Conservation (phyloP, 192 early-diverging fungal genomes). For the Entrophospora sp. region DNA sequence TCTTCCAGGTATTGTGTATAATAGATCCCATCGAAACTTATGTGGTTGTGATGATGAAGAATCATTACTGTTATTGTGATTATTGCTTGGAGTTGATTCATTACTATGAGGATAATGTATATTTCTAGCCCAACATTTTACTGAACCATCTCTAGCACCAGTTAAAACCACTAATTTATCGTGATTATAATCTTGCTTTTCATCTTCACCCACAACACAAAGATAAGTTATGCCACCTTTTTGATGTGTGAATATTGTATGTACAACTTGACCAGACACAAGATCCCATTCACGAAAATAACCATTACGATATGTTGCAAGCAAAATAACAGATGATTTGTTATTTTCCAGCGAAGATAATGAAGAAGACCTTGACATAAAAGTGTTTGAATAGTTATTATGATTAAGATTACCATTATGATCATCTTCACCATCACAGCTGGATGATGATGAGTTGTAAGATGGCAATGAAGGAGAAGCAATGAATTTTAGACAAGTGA, state of each 20-base stretch:
- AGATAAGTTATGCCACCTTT: neutral
- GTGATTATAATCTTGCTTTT: neutral
- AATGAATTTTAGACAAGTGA: neutral
- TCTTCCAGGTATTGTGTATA: neutral
- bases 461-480: no score
- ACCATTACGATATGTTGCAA: neutral
- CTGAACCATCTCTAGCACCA: constrained; percentile 3
- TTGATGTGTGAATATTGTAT: constrained; percentile 2
- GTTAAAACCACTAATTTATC: neutral
- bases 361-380: no score
- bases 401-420: no score
- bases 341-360: no score
- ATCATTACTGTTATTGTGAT: no score
- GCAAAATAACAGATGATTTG: neutral
- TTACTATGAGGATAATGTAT: neutral
- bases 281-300: constrained; percentile 10
- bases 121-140: neutral
- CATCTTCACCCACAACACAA: neutral
- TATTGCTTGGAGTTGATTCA: neutral
- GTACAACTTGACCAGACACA: neutral
- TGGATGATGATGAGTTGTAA: neutral
- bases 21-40: neutral
- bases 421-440: neutral
- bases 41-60: neutral
- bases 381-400: neutral